Evolutionary conservation across 108 stramenopile genomes (phyloP), one percentile per base, ranked within the genome.

Genomic region (Nitzschia palea): DNA sequence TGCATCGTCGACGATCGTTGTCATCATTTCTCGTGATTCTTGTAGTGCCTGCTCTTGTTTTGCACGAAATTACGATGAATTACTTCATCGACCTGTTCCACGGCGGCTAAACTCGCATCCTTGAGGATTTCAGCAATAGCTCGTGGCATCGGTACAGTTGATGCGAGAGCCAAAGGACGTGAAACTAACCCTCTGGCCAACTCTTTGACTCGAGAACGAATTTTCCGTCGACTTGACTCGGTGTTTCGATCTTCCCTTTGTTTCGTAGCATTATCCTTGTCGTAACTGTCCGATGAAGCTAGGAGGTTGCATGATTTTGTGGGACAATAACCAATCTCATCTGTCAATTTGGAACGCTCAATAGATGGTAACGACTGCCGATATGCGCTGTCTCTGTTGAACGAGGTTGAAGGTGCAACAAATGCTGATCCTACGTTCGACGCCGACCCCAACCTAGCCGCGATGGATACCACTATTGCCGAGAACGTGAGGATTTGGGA

Each of bases 51-150:
- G 52, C n/a, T 67, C 55, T 48, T 0, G 27, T 58, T 51, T 17
- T 26, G 18, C 37, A 35, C 18, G 8, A 18, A 14, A 32, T 60
- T 37, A 14, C 29, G 42, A 3, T 53, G 18, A 33, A 30, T 29
- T 10, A 10, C 64, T 43, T 81, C 75, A 2, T 69, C 73, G 12
- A 78, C 80, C 35, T 71, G 44, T 40, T 85, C 78, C 20, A 80
- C 68, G 1, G 80, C 74, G 10, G 55, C 68, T 23, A 54, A 37
- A 22, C 76, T 79, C 14, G 84, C 84, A 60, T 85, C 84, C 43
- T 47, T 54, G 2, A 85, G 29, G 10, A 85, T 48, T 2, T 33
- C 55, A 17, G 71, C 77, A 50, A 85, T 79, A 9, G 84, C 77
- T 28, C 40, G 22, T 18, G 81, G 72, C 71, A 78, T 72, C 30